Evolutionary conservation across 2,329 filamentous ascomycete genomes (phyloP), one percentile per base, ranked within the genome.

Genomic region (Trichoderma gracile): DNA sequence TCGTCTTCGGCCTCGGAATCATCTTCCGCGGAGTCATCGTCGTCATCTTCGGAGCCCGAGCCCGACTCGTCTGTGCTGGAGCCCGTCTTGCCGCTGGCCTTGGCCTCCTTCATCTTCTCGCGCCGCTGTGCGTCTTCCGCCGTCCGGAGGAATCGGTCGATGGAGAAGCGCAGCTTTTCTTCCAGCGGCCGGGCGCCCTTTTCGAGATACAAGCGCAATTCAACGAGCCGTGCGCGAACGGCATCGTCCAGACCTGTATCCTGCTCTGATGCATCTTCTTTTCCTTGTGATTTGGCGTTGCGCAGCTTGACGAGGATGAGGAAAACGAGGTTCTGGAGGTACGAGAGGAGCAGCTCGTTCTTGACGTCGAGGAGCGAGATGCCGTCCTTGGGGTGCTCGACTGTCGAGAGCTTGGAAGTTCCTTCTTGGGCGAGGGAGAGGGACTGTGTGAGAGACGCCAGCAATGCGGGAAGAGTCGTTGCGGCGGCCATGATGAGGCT

Each of bases 351-450:
- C n/a, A 99, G 84, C 75, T 99, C 95, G 78, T 96, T 98, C 80
- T 99, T 99, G 68, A 92, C 88, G 74, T 98, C 93, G 72, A 99
- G 88, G 1, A 99, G 86, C 0, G 95, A 97, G 65, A 99, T 95
- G 73, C 95, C 94, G 71, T 97, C 88, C 68, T 89, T 83, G 1
- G 91, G 89, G n/a, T 91, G 86, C 55, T 89, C 80, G 66, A 96
- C 84, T 15, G 81, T 76, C n/a, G 82, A 75, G 19, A 87, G 75
- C 55, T 85, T 85, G 0, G 89, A 86, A 0, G 89, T 83, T 6
- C 89, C 87, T 65, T 93, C 86, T 52, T 89, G 82, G 0, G 90
- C 86, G 0, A 87, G 83, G 0, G 82, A 81, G 1, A 89, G 75
- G 1, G 86, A 88, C 67, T 84, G 83, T 0, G 81, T 84, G 43